Evolutionary conservation across 805 yeast species (phyloP).

Genomic region (Saccharomycopsis oosterbeekiorum): DNA sequence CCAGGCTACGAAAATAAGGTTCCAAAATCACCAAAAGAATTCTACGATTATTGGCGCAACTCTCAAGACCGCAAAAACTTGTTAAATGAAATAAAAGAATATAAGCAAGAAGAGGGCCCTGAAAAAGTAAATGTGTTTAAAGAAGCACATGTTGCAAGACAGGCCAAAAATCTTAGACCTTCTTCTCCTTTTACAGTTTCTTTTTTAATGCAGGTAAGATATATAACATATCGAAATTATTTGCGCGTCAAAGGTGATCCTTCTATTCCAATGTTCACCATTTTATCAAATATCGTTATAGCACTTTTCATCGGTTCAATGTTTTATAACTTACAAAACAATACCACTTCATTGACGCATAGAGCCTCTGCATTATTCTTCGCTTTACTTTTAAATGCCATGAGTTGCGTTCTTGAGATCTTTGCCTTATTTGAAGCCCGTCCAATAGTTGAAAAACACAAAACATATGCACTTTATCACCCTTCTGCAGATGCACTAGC

Average conservation of each 20-base stretch:
- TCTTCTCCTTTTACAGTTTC: conserved; percentile 38
- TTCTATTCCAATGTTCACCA: conserved; percentile 27
- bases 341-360: conserved; percentile 29
- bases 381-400: conserved; percentile 36
- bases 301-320: conserved; percentile 34
- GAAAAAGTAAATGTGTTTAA: too few relatives aligned
- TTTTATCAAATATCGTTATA: conserved; percentile 30
- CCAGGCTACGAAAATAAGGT: conserved; percentile 42
- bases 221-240: conserved; percentile 26
- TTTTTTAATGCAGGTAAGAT: conserved; percentile 31
- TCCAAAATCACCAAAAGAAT: conserved; percentile 50
- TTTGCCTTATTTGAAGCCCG: conserved; percentile 36
- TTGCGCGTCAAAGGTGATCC: conserved; percentile 32
- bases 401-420: conserved; percentile 36
- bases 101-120: conserved; percentile 33
- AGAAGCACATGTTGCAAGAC: conserved; percentile 32
- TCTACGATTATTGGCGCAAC: conserved; percentile 53
- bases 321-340: conserved; percentile 28
- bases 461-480: conserved; percentile 46
- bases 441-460: conserved; percentile 50
- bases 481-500: conserved; percentile 60
- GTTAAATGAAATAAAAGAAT: conserved; percentile 38
- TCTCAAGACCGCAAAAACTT: conserved; percentile 43
- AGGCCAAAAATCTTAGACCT: conserved; percentile 46
- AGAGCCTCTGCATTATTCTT: conserved; percentile 44